Conservation (phyloP, 805 yeast species). For the Saccharomycopsis oosterbeekiorum region DNA sequence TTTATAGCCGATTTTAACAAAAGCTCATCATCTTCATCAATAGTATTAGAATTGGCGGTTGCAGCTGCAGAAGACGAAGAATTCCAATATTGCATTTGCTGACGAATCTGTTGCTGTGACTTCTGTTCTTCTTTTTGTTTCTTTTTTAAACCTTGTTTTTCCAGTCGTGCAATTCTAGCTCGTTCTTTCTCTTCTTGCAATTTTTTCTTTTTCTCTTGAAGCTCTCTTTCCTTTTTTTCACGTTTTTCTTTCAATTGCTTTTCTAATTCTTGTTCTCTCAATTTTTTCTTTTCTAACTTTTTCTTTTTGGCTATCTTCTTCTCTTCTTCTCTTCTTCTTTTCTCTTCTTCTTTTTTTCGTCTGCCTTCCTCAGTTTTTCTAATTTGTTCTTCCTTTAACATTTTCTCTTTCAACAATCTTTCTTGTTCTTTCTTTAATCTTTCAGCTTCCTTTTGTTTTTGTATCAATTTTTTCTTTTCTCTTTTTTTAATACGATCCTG, state of each 20-base stretch:
- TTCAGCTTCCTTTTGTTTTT: constrained; percentile 16
- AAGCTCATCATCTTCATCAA: constrained; percentile 1
- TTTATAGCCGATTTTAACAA: neutral
- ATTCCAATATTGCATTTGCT: neutral
- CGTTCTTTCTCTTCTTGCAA: constrained; percentile 1
- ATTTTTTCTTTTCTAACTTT: constrained; percentile 6
- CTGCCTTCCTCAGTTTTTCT: constrained; percentile 15
- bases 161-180: neutral
- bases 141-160: neutral
- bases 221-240: constrained; percentile 3
- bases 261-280: constrained; percentile 9
- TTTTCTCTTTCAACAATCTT: constrained; percentile 10
- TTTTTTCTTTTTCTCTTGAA: constrained; percentile 6
- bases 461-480: constrained; percentile 16
- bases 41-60: neutral
- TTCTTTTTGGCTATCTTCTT: neutral
- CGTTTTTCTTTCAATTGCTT: constrained; percentile 1
- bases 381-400: constrained; percentile 13
- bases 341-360: constrained; percentile 16
- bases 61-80: neutral
- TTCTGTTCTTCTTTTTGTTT: neutral
- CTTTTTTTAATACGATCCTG: constrained; percentile 14
- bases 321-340: constrained; percentile 14
- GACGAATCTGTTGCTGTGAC: neutral
- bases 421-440: constrained; percentile 15